Conservation (phyloP, 2,329 filamentous ascomycete genomes). For the Rhynchosporium agropyri region DNA sequence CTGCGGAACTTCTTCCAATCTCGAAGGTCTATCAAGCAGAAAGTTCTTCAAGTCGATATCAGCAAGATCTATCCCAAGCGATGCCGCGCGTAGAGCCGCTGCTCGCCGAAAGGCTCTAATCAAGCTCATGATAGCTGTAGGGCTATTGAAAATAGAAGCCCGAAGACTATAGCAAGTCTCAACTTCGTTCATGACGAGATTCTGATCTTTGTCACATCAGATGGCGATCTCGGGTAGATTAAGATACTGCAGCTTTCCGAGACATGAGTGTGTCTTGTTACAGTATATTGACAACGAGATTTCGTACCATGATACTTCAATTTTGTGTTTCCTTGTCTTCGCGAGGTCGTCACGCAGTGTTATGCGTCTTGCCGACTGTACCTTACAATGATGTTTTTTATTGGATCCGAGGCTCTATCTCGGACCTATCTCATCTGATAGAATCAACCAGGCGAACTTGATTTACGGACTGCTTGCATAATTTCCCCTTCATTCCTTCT, state of each 20-base stretch:
- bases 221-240: neutral
- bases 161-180: neutral
- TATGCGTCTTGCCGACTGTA: neutral
- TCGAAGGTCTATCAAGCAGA: neutral
- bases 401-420: neutral
- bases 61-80: no score
- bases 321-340: neutral
- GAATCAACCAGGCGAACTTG: neutral
- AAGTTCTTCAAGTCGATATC: neutral
- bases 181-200: neutral
- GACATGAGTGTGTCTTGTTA: slow-evolving; percentile 1
- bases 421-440: neutral
- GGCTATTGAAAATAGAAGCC: neutral
- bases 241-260: slow-evolving; percentile 9
- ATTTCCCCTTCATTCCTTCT: neutral
- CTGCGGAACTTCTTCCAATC: neutral
- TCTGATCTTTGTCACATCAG: no score
- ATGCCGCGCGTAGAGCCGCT: neutral
- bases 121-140: neutral
- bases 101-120: no score
- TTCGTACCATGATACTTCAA: neutral
- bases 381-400: neutral
- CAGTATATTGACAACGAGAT: neutral
- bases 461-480: neutral
- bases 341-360: neutral